A percentile compares a stretch with the other conserved stretches of the same genome.
Conservation (phyloP, 768 basidiomycete genomes). For the Ramaria rubella region DNA sequence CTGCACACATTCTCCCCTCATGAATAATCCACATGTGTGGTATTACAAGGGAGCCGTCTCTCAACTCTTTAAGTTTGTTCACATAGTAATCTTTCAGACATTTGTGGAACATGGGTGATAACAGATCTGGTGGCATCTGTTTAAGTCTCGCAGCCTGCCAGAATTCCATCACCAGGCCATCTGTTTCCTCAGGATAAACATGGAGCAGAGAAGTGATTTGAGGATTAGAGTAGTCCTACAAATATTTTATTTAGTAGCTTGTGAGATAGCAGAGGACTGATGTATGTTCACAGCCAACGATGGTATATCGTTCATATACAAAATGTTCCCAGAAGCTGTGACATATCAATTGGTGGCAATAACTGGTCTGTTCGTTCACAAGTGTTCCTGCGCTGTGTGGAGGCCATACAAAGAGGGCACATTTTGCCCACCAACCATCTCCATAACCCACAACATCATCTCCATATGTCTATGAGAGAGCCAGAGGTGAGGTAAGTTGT, state of each 20-base stretch:
- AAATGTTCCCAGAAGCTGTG: not conserved
- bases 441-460: constrained; percentile 6
- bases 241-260: not conserved
- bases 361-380: not conserved
- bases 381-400: not conserved
- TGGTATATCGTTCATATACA: not conserved
- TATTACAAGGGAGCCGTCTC: constrained; percentile 4
- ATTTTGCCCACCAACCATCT: not conserved
- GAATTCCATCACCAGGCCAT: not conserved
- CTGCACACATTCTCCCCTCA: not conserved
- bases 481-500: constrained; percentile 1
- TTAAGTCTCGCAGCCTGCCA: not conserved
- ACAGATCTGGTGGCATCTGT: not conserved
- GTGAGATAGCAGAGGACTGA: not conserved
- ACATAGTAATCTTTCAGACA: constrained; percentile 15
- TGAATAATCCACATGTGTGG: not conserved
- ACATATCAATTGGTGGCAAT: not conserved
- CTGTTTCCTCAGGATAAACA: not conserved
- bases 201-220: not conserved
- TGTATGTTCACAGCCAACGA: not conserved
- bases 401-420: constrained; percentile 5
- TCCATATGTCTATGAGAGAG: not conserved
- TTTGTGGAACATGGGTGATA: constrained; percentile 15
- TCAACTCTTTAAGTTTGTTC: constrained; percentile 13
- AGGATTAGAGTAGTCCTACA: constrained; percentile 6